phyloP scores from a whole-genome alignment of 1,284 basidiomycete genomes.

The Vanrija sp. region DNA sequence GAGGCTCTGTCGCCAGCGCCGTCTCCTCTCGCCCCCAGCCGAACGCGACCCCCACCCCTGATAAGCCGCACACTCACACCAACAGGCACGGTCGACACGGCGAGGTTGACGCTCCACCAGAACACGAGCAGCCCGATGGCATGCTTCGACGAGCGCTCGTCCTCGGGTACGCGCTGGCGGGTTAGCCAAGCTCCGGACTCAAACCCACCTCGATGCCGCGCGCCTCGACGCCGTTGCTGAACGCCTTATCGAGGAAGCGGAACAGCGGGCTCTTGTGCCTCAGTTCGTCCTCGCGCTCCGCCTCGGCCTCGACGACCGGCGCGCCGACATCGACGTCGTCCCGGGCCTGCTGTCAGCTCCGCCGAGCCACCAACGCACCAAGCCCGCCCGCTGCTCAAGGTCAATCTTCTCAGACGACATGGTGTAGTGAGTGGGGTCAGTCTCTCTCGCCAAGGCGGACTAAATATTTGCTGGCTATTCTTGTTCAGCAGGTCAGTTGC shows the following conservation, averaged over 20 bases:
- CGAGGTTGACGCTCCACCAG: slow-evolving; percentile 41
- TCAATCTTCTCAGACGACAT: not conserved
- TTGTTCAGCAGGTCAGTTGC: not conserved
- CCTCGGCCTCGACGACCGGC: not conserved
- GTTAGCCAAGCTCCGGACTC: not conserved
- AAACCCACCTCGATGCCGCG: slow-evolving; percentile 26
- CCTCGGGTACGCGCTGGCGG: slow-evolving; percentile 26
- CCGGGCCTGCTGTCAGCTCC: no score
- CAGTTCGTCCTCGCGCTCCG: slow-evolving; percentile 1
- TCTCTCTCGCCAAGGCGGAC: no score
- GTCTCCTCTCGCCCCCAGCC: no score
- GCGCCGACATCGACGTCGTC: no score
- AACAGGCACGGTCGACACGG: slow-evolving; percentile 58
- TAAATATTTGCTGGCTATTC: not conserved
- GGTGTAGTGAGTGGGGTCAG: not conserved
- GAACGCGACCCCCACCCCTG: not conserved
- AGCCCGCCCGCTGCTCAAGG: no score
- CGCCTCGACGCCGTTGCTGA: slow-evolving; percentile 30
- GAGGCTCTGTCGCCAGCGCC: no score
- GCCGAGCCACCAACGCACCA: no score
- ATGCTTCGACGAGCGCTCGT: slow-evolving; percentile 23
- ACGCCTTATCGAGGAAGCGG: slow-evolving; percentile 19
- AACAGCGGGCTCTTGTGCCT: slow-evolving; percentile 8
- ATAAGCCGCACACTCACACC: slow-evolving; percentile 42
- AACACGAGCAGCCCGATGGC: slow-evolving; percentile 28